Base-by-base conservation (phyloP, 805 yeast genomes). In the Kluyveromyces wickerhamii region DNA sequence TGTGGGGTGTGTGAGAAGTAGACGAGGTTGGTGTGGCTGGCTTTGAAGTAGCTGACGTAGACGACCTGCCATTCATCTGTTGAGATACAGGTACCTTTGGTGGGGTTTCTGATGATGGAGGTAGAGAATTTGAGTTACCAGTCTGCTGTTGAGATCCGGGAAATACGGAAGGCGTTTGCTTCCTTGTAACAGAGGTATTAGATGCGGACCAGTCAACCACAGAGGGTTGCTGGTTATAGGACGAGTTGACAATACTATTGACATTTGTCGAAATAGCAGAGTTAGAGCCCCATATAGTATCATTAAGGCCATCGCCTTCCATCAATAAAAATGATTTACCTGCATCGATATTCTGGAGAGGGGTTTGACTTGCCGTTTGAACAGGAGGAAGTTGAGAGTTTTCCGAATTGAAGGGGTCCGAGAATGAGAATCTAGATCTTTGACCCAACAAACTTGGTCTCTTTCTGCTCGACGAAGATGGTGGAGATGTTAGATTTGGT, bases 351-450 rank as follows among this genome's bases (percentile, higher is more conserved):
- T 57, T 36, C 25, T 42, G 51, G 6, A 43, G 26, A 3, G 48
- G 43, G 14, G 45, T 33, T 36, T 40, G 36, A 21, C 43, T 14
- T 31, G 39, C 26, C 26, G 19, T 37, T 20, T 20, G 33, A 18
- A 24, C 35, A 35, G 21, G 28, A 23, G 18, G 31, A n/a, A 20
- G 35, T 21, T 32, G 36, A 15, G 48, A 38, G 4, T 48, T 27
- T 15, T 60, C 65, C 21, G 46, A 50, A n/a, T 51, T 57, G 46
- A 71, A 71, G 7, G 85, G 84, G 50, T 79, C 86, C 44, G 78
- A 71, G 51, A 79, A 79, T 24, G 79, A 63, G 48, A 79, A 78
- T 45, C 85, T 66, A n/a, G 83, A 76, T 44, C 83, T 61, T 49
- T 74, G 79, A 37, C 66, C 63, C 23, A 74, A 74, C 31, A 72